phyloP scores from a whole-genome alignment of 371 early-diverging fungal species.

The Haplosporangium sp. region DNA sequence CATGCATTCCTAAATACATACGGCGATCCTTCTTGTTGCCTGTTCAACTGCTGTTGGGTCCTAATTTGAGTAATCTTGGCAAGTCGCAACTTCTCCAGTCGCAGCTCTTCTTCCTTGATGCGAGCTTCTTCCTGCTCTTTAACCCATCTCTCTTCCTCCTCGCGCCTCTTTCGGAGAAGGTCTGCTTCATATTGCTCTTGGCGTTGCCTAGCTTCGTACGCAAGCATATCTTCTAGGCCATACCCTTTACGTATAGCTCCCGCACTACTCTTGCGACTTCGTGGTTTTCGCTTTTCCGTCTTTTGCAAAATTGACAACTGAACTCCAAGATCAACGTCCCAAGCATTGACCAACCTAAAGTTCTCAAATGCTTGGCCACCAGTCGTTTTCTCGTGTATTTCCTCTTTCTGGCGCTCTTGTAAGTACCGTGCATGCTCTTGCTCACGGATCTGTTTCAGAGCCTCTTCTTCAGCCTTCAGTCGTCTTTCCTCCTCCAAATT shows the following conservation, averaged over 20 bases:
- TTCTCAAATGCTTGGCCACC: conserved; percentile 51
- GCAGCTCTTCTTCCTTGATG: conserved; percentile 43
- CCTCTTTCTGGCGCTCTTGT: conserved; percentile 38
- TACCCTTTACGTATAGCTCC: conserved; percentile 51
- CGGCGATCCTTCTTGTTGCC: conserved; percentile 18
- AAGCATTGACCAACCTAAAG: conserved; percentile 54
- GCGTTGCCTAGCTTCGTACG: conserved; percentile 43
- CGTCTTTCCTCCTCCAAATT: conserved; percentile 27
- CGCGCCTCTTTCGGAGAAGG: conserved; percentile 25
- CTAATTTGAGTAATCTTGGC: conserved; percentile 15
- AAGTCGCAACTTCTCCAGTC: conserved; percentile 31
- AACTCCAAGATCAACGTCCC: conserved; percentile 49
- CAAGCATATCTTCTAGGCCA: conserved; percentile 51
- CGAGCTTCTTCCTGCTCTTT: conserved; percentile 53
- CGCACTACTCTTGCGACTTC: conserved; percentile 54
- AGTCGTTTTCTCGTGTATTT: conserved; percentile 30
- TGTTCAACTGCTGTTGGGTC: conserved; percentile 18
- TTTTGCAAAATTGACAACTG: conserved; percentile 52
- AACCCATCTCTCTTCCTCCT: conserved; percentile 48
- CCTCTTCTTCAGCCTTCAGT: conserved; percentile 30
- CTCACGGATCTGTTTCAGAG: conserved; percentile 28
- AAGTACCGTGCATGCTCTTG: conserved; percentile 44
- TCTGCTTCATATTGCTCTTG: conserved; percentile 47
- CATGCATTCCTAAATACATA: conserved; percentile 53
- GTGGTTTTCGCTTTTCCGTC: conserved; percentile 44